Conservation (phyloP, 2,329 filamentous ascomycete genomes). For the Coniochaeta pulveracea region DNA sequence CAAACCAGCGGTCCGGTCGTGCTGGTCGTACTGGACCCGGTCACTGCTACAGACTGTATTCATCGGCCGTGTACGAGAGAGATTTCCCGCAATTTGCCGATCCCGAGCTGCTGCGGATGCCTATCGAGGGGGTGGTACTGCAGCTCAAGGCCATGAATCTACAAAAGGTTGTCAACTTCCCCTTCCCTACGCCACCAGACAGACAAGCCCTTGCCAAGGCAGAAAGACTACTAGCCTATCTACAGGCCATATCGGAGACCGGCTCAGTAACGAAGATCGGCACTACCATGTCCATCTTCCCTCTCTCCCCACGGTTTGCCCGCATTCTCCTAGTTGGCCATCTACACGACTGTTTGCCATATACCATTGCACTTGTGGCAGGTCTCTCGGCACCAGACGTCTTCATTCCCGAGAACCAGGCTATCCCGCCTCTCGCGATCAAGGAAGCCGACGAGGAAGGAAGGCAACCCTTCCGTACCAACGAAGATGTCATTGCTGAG, state of each 20-base stretch:
- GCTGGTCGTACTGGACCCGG: slow-evolving; percentile 91
- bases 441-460: slow-evolving; percentile 28
- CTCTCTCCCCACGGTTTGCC: slow-evolving; percentile 79
- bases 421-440: slow-evolving; percentile 45
- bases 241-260: slow-evolving; percentile 63
- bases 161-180: slow-evolving; percentile 83
- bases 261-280: slow-evolving; percentile 73
- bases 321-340: slow-evolving; percentile 87
- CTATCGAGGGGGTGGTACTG: slow-evolving; percentile 83
- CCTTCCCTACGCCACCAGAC: slow-evolving; percentile 86
- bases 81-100: slow-evolving; percentile 80
- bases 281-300: slow-evolving; percentile 75
- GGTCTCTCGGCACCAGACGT: slow-evolving; percentile 81
- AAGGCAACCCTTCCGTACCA: slow-evolving; percentile 45
- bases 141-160: slow-evolving; percentile 94
- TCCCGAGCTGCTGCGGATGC: slow-evolving; percentile 82
- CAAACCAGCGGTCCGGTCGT: slow-evolving; percentile 82
- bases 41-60: slow-evolving; percentile 92
- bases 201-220: slow-evolving; percentile 66
- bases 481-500: slow-evolving; percentile 61
- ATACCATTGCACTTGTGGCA: slow-evolving; percentile 80
- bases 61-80: slow-evolving; percentile 83
- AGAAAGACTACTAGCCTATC: slow-evolving; percentile 74
- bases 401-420: slow-evolving; percentile 72
- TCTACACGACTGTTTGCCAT: slow-evolving; percentile 68